Evolutionary conservation across 352 stramenopile species (phyloP).

Genomic region (Phytophthora cajani): DNA sequence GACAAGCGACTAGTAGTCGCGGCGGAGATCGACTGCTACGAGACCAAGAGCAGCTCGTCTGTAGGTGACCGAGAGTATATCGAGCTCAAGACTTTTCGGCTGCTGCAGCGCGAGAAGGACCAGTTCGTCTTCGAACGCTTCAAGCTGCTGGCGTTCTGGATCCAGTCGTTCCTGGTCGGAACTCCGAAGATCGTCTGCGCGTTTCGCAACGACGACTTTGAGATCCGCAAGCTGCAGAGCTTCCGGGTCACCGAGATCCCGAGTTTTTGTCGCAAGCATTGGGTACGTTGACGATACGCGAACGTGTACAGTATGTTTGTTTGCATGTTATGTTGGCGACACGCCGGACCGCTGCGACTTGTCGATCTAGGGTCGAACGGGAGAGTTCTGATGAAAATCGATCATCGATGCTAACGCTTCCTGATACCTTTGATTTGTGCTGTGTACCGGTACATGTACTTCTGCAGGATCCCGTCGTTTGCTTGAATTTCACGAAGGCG

Average conservation of each 20-base stretch:
- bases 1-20: slow-evolving; percentile 63
- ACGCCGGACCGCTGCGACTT: slow-evolving; percentile 13
- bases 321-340: slow-evolving; percentile 8
- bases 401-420: slow-evolving; percentile 22
- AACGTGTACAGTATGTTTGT: background rate
- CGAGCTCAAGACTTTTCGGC: slow-evolving; percentile 77
- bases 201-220: slow-evolving; percentile 72
- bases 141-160: slow-evolving; percentile 86
- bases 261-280: slow-evolving; percentile 72
- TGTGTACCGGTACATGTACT: background rate
- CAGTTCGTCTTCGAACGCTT: slow-evolving; percentile 79
- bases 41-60: slow-evolving; percentile 19
- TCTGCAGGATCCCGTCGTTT: slow-evolving; percentile 56
- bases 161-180: slow-evolving; percentile 83
- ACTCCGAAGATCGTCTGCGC: slow-evolving; percentile 75
- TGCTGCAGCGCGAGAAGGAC: slow-evolving; percentile 67
- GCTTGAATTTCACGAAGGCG: slow-evolving; percentile 69
- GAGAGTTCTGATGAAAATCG: background rate
- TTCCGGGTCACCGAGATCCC: slow-evolving; percentile 72
- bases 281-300: slow-evolving; percentile 44
- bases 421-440: slow-evolving; percentile 12
- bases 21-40: slow-evolving; percentile 74
- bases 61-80: slow-evolving; percentile 42
- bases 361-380: slow-evolving; percentile 9
- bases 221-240: slow-evolving; percentile 67